A percentile compares a stretch with the other conserved stretches of the same genome.
phyloP scores from a whole-genome alignment of 2,329 filamentous ascomycete genomes.

The Penicillium crustosum region DNA sequence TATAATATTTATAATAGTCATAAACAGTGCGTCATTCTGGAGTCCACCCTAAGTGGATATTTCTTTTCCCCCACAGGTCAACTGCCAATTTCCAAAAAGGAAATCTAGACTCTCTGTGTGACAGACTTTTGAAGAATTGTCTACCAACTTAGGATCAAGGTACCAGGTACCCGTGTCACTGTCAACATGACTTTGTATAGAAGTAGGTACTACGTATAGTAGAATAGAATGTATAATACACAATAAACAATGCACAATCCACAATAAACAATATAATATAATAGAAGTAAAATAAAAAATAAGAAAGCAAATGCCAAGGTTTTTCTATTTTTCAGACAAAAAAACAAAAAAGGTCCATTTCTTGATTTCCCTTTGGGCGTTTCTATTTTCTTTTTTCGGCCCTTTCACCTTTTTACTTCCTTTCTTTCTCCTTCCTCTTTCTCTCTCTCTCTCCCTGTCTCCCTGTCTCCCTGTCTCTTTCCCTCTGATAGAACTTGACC shows the following conservation, averaged over 20 bases:
- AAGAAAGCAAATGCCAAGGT: slow-evolving; percentile 11
- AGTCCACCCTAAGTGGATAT: slow-evolving; percentile 1
- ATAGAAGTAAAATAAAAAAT: not conserved
- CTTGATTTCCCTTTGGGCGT: not conserved
- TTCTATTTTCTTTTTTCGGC: not conserved
- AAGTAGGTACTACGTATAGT: too few relatives aligned
- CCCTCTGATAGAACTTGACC: not conserved
- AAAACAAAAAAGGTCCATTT: slow-evolving; percentile 1
- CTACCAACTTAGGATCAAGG: slow-evolving; percentile 9
- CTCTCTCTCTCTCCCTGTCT: slow-evolving; percentile 12
- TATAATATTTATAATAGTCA: not conserved
- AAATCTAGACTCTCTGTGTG: slow-evolving; percentile 9
- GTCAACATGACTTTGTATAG: not conserved
- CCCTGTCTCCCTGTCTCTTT: slow-evolving; percentile 14
- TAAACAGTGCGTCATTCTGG: slow-evolving; percentile 1
- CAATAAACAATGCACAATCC: too few relatives aligned
- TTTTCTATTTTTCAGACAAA: slow-evolving; percentile 12
- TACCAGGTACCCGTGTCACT: slow-evolving; percentile 22
- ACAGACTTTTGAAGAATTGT: not conserved
- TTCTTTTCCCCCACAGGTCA: slow-evolving; percentile 5
- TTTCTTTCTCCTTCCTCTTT: slow-evolving; percentile 7
- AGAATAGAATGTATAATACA: not conserved
- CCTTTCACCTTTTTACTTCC: slow-evolving; percentile 9
- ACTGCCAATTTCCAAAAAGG: slow-evolving; percentile 10
- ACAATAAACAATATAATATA: not conserved